These are phyloP conservation scores for Xylaria polymorpha DNA, from an alignment of 2,329 filamentous ascomycete species.

Conservation along the genomic window DNA sequence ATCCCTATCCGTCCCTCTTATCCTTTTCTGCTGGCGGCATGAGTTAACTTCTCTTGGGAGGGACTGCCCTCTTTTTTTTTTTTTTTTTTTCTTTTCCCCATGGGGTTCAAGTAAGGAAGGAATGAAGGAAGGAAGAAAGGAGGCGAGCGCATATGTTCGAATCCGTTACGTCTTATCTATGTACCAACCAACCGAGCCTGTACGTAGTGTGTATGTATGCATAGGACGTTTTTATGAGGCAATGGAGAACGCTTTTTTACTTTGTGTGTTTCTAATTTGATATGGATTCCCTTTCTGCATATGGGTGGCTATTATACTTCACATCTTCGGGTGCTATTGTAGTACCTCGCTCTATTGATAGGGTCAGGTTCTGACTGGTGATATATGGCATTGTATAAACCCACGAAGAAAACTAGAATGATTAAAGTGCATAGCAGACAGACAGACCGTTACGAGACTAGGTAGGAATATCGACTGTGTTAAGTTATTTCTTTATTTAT, in stretches of 20 bases:
- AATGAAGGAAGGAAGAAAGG: neutral
- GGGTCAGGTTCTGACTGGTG: too few species aligned
- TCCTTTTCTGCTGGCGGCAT: conserved; percentile 8
- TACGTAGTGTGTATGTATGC: conserved; percentile 27
- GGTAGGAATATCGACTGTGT: neutral
- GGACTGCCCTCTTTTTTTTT: neutral
- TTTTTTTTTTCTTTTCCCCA: too few species aligned
- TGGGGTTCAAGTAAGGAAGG: neutral
- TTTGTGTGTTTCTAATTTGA: conserved; percentile 1
- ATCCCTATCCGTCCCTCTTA: conserved; percentile 1
- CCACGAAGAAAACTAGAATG: neutral
- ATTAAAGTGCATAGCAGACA: neutral
- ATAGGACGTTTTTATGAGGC: conserved; percentile 38
- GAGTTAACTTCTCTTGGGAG: conserved; percentile 18
- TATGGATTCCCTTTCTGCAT: neutral
- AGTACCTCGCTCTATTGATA: too few species aligned
- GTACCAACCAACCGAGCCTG: conserved; percentile 20
- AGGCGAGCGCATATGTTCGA: conserved; percentile 25
- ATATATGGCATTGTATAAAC: too few species aligned
- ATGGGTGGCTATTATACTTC: neutral
- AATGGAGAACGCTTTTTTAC: conserved; percentile 31
- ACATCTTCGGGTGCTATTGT: neutral
- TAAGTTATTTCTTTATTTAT: conserved; percentile 25
- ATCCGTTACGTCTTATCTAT: conserved; percentile 25
- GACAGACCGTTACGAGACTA: neutral